Percentiles rank a stretch among this genome's conserved stretches.
Evolutionary conservation across 768 basidiomycete species (phyloP).

Genomic region (Sistotremastrum suecicum): DNA sequence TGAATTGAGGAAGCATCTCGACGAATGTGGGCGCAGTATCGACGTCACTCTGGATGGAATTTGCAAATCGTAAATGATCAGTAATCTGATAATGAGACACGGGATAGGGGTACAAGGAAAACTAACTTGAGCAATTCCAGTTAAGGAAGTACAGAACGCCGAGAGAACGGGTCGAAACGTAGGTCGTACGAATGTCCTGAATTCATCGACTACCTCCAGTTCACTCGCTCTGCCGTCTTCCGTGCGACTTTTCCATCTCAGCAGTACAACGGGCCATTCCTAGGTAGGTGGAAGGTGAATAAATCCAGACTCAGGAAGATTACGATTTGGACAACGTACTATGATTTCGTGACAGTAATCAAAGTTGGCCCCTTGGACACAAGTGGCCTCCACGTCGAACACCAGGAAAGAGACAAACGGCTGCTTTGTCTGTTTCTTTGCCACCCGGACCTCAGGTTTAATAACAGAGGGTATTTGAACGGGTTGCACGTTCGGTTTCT

Average conservation of each 20-base stretch:
- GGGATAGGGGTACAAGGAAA: conserved; percentile 3
- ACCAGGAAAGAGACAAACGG: conserved; percentile 72
- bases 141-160: conserved; percentile 73
- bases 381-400: conserved; percentile 84
- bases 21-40: conserved; percentile 66
- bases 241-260: conserved; percentile 64
- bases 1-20: conserved; percentile 47
- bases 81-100: neutral
- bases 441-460: too few species aligned
- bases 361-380: conserved; percentile 50
- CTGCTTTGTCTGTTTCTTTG: conserved; percentile 16
- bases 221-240: conserved; percentile 33
- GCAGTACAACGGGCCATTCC: conserved; percentile 89
- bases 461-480: too few species aligned
- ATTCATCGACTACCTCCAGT: conserved; percentile 65
- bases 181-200: conserved; percentile 78
- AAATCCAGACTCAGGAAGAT: neutral
- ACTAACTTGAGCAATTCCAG: conserved; percentile 85
- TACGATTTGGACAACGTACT: conserved; percentile 31
- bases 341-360: conserved; percentile 94
- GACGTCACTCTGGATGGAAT: conserved; percentile 61
- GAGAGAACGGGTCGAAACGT: conserved; percentile 76
- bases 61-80: conserved; percentile 1
- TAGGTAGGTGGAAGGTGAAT: conserved; percentile 17
- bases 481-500: too few species aligned